Evolutionary conservation across 2,329 filamentous ascomycete genomes (phyloP).

Genomic region (Myotisia sp.): DNA sequence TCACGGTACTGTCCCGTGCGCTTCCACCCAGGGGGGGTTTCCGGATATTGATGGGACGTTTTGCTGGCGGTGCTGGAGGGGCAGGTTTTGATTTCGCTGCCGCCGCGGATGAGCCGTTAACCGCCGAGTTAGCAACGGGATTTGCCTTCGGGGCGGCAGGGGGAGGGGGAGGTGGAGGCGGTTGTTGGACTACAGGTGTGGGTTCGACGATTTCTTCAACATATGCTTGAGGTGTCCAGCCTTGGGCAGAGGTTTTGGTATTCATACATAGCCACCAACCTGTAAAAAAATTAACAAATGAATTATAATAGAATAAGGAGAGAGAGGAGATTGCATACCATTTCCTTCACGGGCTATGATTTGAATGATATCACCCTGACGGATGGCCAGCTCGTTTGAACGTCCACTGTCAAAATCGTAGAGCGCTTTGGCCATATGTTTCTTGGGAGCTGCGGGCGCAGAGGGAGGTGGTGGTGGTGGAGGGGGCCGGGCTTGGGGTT

Average conservation of each 20-base stretch:
- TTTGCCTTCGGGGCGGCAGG: conserved; percentile 44
- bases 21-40: conserved; percentile 55
- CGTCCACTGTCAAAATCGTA: conserved; percentile 84
- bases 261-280: conserved; percentile 95
- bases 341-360: conserved; percentile 92
- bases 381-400: conserved; percentile 71
- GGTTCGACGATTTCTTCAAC: conserved; percentile 57
- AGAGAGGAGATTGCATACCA: conserved; percentile 44
- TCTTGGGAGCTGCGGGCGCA: conserved; percentile 45
- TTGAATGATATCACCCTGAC: conserved; percentile 66
- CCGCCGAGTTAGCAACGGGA: conserved; percentile 25
- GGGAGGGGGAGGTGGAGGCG: conserved; percentile 33
- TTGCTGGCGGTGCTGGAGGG: conserved; percentile 64
- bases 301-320: conserved; percentile 3
- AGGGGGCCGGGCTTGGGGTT: conserved; percentile 48
- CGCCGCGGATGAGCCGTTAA: conserved; percentile 22
- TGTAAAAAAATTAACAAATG: conserved; percentile 33
- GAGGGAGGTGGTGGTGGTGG: conserved; percentile 54
- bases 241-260: conserved; percentile 52
- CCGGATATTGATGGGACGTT: conserved; percentile 57
- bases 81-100: conserved; percentile 49
- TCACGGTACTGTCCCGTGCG: conserved; percentile 51
- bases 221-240: conserved; percentile 89
- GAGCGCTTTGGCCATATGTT: conserved; percentile 72
- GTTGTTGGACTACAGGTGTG: conserved; percentile 45